Evolutionary conservation across 192 early-diverging fungal genomes (phyloP).

Genomic region (Linnemannia exigua): DNA sequence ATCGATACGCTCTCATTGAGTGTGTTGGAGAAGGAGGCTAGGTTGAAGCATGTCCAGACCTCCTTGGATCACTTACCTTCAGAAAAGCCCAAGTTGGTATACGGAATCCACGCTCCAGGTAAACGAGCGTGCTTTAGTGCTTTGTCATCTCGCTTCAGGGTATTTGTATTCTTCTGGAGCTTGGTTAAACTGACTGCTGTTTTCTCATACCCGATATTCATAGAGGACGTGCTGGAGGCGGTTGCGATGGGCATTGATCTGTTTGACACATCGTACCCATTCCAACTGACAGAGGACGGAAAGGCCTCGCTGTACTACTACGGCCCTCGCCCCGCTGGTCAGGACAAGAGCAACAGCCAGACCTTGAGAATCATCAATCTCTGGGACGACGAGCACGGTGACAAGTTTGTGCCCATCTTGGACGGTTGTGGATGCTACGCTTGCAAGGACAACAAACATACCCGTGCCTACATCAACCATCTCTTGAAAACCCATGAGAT

Average conservation of each 20-base stretch:
- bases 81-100: slow-evolving; percentile 67
- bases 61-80: slow-evolving; percentile 62
- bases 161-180: too few relatives aligned
- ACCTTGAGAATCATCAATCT: slow-evolving; percentile 63
- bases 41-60: slow-evolving; percentile 52
- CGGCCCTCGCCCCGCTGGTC: slow-evolving; percentile 11
- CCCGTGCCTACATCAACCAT: slow-evolving; percentile 82
- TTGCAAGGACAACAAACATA: slow-evolving; percentile 67
- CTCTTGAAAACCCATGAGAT: slow-evolving; percentile 81
- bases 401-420: slow-evolving; percentile 74
- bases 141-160: neutral
- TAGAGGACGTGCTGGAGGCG: slow-evolving; percentile 65
- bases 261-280: slow-evolving; percentile 79
- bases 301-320: slow-evolving; percentile 73
- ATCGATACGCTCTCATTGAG: slow-evolving; percentile 25
- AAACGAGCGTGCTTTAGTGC: neutral
- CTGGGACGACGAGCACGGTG: slow-evolving; percentile 66
- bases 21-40: slow-evolving; percentile 30
- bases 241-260: slow-evolving; percentile 74
- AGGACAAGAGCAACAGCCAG: neutral
- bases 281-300: slow-evolving; percentile 74
- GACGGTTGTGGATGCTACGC: slow-evolving; percentile 73
- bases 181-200: neutral
- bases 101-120: slow-evolving; percentile 67
- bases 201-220: neutral